Base-by-base conservation (phyloP, 2,329 filamentous ascomycete species). In the Talaromyces sp. region DNA sequence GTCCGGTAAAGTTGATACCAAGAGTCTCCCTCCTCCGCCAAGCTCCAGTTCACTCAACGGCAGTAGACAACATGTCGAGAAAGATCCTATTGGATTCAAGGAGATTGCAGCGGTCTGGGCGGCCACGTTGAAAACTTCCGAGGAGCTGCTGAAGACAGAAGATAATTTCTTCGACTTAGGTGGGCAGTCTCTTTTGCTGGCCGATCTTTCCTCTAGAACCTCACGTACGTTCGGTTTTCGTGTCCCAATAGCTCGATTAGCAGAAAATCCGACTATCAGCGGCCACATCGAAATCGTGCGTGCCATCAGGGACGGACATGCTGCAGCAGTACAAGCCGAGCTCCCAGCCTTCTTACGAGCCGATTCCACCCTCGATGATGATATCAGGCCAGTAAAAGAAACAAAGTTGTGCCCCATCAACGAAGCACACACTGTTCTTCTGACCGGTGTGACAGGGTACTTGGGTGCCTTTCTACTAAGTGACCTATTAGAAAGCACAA, bases 121-220 rank as follows among this genome's bases (percentile, higher is more conserved):
- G 2, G 80, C 84, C 2, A 84, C 86, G 27, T 79, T 93, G 14
- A 86, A 87, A 63, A 82, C 88, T n/a, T 82, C 88, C 0, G 76
- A 80, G 10, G 81, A 75, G 46, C 79, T 83, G 21, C 83, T 92
- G 26, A 88, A 87, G 57, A 69, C 83, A 1, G 86, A 90, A 63
- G 87, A 91, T 70, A 88, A 87, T 71, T 93, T 93, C 74, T 93
- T 92, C 70, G 90, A 92, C 62, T 78, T 93, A 1, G 90, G 90
- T 38, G 90, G 90, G 0, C 90, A 93, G 72, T 92, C 89, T 0
- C 76, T 93, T 57, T 85, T 86, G 1, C 82, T 93, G n/a, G 90
- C 90, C 0, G 88, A 91, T 62, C 80, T 93, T 27, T 85, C 89
- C n/a, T 86, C 85, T 27, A 84, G 85, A 35, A 72, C 92, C 14